Percentiles rank a stretch among this genome's conserved stretches.
phyloP scores from a whole-genome alignment of 495 filamentous ascomycete species.

The Staphylotrichum longicolle region DNA sequence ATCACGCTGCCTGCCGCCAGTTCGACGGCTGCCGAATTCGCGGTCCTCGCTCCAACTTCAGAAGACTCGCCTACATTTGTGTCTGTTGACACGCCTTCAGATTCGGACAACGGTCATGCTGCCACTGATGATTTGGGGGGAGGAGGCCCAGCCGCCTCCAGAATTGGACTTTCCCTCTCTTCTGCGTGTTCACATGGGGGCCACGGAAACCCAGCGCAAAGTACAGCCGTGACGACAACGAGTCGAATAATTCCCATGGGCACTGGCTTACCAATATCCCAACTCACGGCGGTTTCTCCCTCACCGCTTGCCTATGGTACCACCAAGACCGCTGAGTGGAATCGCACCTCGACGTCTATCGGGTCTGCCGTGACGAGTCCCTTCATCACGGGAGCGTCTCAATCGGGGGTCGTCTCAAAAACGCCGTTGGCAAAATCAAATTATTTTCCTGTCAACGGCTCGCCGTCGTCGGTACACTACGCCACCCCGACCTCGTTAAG shows the following conservation, averaged over 20 bases:
- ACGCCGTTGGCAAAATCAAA: too few species aligned
- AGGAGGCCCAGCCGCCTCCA: neutral
- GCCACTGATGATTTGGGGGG: neutral
- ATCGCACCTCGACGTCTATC: neutral
- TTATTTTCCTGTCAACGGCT: too few species aligned
- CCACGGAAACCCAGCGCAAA: neutral
- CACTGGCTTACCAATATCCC: neutral
- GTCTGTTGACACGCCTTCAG: neutral
- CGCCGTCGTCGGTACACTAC: too few species aligned
- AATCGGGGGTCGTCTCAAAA: neutral
- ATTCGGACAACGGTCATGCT: neutral
- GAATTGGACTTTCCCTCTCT: constrained; percentile 18
- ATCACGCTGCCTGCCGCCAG: neutral
- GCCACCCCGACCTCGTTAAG: too few species aligned
- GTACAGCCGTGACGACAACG: neutral
- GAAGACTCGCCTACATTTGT: neutral
- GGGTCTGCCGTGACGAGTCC: neutral
- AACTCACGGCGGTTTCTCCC: neutral
- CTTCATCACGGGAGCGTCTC: neutral
- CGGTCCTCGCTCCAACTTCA: constrained; percentile 17
- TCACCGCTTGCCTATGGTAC: neutral
- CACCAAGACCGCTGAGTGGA: neutral
- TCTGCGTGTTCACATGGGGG: constrained; percentile 2
- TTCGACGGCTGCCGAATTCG: constrained; percentile 3
- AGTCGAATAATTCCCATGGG: neutral